Conservation (phyloP, 768 basidiomycete species). For the Hericium coralloides region DNA sequence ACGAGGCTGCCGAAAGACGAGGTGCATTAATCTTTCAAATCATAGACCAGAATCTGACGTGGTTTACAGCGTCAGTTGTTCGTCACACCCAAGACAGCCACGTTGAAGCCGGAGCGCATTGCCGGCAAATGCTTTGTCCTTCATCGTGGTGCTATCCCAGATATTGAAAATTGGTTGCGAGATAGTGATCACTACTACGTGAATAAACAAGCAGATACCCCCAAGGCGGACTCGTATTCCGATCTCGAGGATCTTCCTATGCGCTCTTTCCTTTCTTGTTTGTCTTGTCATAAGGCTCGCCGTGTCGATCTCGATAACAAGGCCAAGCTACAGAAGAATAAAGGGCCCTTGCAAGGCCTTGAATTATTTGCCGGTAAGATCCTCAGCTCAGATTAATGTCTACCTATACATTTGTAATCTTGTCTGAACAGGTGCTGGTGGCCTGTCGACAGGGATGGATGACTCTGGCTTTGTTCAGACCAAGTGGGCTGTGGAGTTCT, state of each 20-base stretch:
- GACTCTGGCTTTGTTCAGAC: slow-evolving; percentile 55
- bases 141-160: slow-evolving; percentile 22
- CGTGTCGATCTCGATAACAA: slow-evolving; percentile 21
- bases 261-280: slow-evolving; percentile 29
- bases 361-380: slow-evolving; percentile 60
- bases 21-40: not conserved
- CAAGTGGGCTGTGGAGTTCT: slow-evolving; percentile 61
- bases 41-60: not conserved
- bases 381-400: not conserved
- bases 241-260: not conserved
- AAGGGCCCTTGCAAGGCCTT: slow-evolving; percentile 44
- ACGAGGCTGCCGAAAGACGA: slow-evolving; percentile 2
- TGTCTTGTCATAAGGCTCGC: slow-evolving; percentile 29
- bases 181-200: slow-evolving; percentile 54
- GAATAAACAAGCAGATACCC: slow-evolving; percentile 23
- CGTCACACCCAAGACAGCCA: slow-evolving; percentile 21
- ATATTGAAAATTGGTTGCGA: slow-evolving; percentile 36
- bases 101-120: slow-evolving; percentile 27
- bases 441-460: slow-evolving; percentile 59
- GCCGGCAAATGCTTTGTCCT: slow-evolving; percentile 49
- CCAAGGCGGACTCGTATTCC: not conserved
- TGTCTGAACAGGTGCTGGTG: slow-evolving; percentile 56
- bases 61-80: slow-evolving; percentile 30
- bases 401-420: not conserved
- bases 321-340: slow-evolving; percentile 23